Base-by-base conservation (phyloP, 768 basidiomycete genomes). In the Strobilomyces dryophilus region DNA sequence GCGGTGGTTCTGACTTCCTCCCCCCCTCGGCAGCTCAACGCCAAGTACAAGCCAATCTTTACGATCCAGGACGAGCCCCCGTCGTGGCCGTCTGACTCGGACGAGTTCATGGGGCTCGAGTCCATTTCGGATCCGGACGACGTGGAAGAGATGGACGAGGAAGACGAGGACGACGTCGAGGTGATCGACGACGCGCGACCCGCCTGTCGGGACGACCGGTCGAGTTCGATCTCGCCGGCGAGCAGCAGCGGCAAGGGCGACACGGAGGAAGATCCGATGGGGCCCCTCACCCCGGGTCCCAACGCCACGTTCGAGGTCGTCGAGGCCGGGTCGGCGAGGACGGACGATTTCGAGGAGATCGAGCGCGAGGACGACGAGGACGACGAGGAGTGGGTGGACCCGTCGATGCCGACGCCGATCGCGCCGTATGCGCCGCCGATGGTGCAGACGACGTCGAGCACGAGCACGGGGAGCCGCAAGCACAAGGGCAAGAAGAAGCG, bases 11-110 rank as follows among this genome's bases (percentile, higher is more conserved):
- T 63, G 40, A 60, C 37, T n/a, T n/a, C n/a, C n/a, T n/a, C n/a
- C n/a, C n/a, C 5, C 50, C 56, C 42, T 32, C 32, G 41, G 46
- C 27, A 61, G 58, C 59, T 58, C 56, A 64, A 58, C 26, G 61
- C 81, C 72, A 77, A 81, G 39, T 79, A 83, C 41, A 82, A 84
- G 64, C 75, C 82, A 35, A 91, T 95, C 49, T 93, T 98, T 59
- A 84, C 89, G 0, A 79, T 98, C 5, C 89, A 91, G 56, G 87
- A 94, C 37, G 91, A 93, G 58, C 91, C 88, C 1, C 92, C 93
- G 1, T 79, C 78, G 5, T 97, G 93, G 92, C 79, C 83, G 8
- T 79, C 68, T 1, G 87, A 87, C 63, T 82, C 78, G 10, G 91
- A 90, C 53, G 87, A 87, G 53, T 69, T 63, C 37, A 83, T 89